Percentiles rank a stretch among this genome's conserved stretches.
phyloP scores from a whole-genome alignment of 805 yeast species.

The Zygotorulaspora danielsina region DNA sequence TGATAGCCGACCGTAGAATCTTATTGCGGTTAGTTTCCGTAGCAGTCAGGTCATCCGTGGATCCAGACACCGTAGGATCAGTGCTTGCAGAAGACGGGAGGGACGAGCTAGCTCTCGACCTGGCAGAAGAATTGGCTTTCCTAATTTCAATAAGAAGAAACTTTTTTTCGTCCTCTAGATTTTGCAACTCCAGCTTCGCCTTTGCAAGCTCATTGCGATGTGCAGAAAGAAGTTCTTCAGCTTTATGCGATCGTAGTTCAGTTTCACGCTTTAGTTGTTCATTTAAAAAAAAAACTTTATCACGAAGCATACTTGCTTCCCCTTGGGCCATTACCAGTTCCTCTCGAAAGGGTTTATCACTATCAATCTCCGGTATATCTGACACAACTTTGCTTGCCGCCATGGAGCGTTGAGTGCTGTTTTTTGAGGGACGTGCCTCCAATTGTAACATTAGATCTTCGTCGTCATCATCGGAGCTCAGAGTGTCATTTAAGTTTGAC shows the following conservation, averaged over 20 bases:
- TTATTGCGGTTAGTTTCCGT: constrained; percentile 2
- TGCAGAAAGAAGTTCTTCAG: constrained; percentile 24
- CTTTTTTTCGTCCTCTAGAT: constrained; percentile 51
- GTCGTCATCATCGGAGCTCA: constrained; percentile 36
- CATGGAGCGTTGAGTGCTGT: constrained; percentile 3
- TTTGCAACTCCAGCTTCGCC: constrained; percentile 41
- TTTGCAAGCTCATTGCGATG: constrained; percentile 36
- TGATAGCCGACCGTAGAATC: constrained; percentile 4
- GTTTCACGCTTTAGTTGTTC: constrained; percentile 40
- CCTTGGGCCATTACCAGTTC: constrained; percentile 60
- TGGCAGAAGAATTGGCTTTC: constrained; percentile 16
- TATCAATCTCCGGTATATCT: neutral
- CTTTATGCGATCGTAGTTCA: constrained; percentile 25
- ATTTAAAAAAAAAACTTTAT: constrained; percentile 51
- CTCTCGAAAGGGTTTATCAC: neutral
- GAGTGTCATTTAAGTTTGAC: constrained; percentile 2
- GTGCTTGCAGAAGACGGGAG: constrained; percentile 7
- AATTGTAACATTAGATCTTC: constrained; percentile 47
- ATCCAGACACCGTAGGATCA: constrained; percentile 4
- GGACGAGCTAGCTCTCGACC: constrained; percentile 13
- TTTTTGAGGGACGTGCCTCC: constrained; percentile 38
- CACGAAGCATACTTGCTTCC: constrained; percentile 72
- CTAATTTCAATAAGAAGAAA: constrained; percentile 49
- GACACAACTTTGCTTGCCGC: neutral
- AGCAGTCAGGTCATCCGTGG: constrained; percentile 11